phyloP scores from a whole-genome alignment of 2,329 filamentous ascomycete genomes.

The Hypoxylon sp. region DNA sequence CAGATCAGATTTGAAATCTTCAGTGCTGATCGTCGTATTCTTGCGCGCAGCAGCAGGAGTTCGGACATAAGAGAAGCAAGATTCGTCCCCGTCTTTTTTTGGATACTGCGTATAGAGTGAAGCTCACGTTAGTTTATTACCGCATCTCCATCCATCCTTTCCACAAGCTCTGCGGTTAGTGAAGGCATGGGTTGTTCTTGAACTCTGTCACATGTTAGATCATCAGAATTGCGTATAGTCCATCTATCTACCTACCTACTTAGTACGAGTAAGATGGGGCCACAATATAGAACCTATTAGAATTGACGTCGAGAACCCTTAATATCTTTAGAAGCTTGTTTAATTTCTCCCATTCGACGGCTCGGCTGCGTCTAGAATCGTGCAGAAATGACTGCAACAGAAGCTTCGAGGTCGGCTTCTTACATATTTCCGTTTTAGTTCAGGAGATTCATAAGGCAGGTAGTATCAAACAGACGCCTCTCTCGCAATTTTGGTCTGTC shows the following conservation, averaged over 20 bases:
- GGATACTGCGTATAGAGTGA: neutral
- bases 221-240: conserved; percentile 19
- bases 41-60: conserved; percentile 11
- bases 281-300: conserved; percentile 37
- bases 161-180: conserved; percentile 20
- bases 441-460: conserved; percentile 35
- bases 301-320: conserved; percentile 21
- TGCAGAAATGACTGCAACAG: conserved; percentile 40
- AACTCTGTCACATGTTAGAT: conserved; percentile 40
- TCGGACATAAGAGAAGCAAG: conserved; percentile 14
- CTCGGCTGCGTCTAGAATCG: conserved; percentile 33
- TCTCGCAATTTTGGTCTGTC: conserved; percentile 15
- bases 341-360: conserved; percentile 39
- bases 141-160: conserved; percentile 3
- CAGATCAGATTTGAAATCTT: conserved; percentile 33
- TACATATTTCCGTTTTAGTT: conserved; percentile 42
- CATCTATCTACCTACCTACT: conserved; percentile 24
- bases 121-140: conserved; percentile 1
- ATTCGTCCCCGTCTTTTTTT: conserved; percentile 5
- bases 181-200: conserved; percentile 5
- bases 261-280: conserved; percentile 21
- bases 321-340: conserved; percentile 26
- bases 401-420: conserved; percentile 40
- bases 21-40: conserved; percentile 30
- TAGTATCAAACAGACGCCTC: conserved; percentile 25